Evolutionary conservation across 78 protist genomes (phyloP).

Genomic region (Dictyostelium firmibasis): DNA sequence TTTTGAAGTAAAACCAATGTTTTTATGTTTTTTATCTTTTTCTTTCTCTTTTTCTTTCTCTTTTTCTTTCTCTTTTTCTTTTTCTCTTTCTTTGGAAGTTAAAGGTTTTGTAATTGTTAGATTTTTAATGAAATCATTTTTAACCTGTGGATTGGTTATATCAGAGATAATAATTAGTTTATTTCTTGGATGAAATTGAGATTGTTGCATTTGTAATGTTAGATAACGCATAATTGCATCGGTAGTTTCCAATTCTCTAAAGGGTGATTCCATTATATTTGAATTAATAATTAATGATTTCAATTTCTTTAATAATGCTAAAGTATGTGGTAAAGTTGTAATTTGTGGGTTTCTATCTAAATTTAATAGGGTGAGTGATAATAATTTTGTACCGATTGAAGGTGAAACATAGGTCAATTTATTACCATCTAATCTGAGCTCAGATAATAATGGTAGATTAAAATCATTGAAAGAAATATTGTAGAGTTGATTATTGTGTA

Average conservation of each 20-base stretch:
- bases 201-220: neutral
- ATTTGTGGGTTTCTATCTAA: slow-evolving; percentile 15
- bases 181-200: slow-evolving; percentile 51
- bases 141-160: neutral
- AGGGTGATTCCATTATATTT: slow-evolving; percentile 27
- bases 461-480: neutral
- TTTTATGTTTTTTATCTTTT: neutral
- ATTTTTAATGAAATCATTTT: slow-evolving; percentile 60
- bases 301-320: neutral
- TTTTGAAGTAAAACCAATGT: neutral
- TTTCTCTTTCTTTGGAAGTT: neutral
- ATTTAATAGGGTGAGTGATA: neutral
- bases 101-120: neutral
- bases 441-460: neutral
- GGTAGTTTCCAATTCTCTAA: slow-evolving; percentile 9
- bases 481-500: slow-evolving; percentile 32
- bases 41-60: neutral
- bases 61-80: neutral
- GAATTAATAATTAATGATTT: neutral
- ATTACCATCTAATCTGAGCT: slow-evolving; percentile 53
- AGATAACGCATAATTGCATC: slow-evolving; percentile 29
- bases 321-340: slow-evolving; percentile 41
- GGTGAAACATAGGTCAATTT: slow-evolving; percentile 48
- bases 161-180: slow-evolving; percentile 51
- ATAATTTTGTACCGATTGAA: slow-evolving; percentile 14